Base-by-base conservation (phyloP, 2,329 filamentous ascomycete species). In the Fusarium gaditjirri region DNA sequence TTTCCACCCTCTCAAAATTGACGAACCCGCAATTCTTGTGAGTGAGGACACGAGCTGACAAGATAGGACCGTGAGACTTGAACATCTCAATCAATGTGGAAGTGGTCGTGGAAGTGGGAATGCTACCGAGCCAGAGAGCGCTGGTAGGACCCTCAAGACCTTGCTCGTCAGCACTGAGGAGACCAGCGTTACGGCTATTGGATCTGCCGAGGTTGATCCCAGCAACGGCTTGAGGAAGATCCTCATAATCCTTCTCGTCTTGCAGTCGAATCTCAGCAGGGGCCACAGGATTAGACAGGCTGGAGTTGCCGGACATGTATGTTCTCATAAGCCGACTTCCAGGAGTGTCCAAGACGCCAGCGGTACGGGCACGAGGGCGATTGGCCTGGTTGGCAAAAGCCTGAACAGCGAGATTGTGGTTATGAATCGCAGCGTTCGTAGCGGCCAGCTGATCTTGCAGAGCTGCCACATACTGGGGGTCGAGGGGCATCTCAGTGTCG, bases 21-120 rank as follows among this genome's bases (percentile, higher is more conserved):
- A 99, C 95, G 76, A 99, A 99, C 6, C 95, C 96, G 80, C 96
- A 99, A 83, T 97, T 98, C 87, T 99, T 99, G 86, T 99, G 94
- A 1, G 96, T 98, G 69, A 99, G 86, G 8, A 99, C 96, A 72
- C 96, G 90, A 33, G 94, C 95, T 7, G 95, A 98, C 73, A 96
- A 88, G 71, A 99, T 97, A 6, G 92, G 89, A 14, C 96, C 96
- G 75, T 96, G 97, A n/a, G 91, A 89, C 81, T 94, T 93, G 84
- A 99, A 99, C 84, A 98, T 97, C 73, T 97, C 94, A 63, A 94
- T 94, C 68, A 99, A 84, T 2, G 96, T 98, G 3, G 95, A 97
- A 16, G 96, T 95, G 0, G 96, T 99, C 5, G 96, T 99, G 5
- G 96, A 98, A 8, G 95, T 95, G 17, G 96, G 96, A 65, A 99